Conservation (phyloP, 768 basidiomycete species). For the Kondoa subrosea region DNA sequence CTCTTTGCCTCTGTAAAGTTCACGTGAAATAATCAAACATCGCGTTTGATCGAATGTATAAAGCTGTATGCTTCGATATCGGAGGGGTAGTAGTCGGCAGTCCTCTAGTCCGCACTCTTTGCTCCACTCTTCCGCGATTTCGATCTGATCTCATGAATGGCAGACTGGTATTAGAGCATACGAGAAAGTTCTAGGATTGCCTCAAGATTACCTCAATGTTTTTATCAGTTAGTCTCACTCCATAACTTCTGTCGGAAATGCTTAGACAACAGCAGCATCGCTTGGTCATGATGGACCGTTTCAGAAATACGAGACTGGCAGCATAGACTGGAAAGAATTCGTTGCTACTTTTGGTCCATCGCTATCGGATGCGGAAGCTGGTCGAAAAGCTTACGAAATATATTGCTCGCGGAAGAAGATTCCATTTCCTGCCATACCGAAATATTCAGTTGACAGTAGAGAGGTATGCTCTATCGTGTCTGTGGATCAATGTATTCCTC, state of each 20-base stretch:
- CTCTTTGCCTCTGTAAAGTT: no score
- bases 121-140: no score
- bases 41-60: no score
- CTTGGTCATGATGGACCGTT: not conserved
- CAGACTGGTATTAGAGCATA: not conserved
- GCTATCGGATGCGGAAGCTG: not conserved
- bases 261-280: not conserved
- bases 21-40: no score
- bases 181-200: not conserved
- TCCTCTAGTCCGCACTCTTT: no score
- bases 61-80: not conserved
- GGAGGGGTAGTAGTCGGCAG: not conserved
- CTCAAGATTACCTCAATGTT: not conserved
- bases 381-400: not conserved
- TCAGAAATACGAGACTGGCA: not conserved
- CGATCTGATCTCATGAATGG: no score
- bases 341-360: not conserved
- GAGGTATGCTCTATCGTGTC: no score
- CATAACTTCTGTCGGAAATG: no score
- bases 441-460: not conserved
- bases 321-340: not conserved
- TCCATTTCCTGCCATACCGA: not conserved
- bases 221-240: not conserved
- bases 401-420: not conserved
- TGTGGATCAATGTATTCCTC: no score